Base-by-base conservation (phyloP, 495 filamentous ascomycete genomes). In the Hypoxylon fragiforme region DNA sequence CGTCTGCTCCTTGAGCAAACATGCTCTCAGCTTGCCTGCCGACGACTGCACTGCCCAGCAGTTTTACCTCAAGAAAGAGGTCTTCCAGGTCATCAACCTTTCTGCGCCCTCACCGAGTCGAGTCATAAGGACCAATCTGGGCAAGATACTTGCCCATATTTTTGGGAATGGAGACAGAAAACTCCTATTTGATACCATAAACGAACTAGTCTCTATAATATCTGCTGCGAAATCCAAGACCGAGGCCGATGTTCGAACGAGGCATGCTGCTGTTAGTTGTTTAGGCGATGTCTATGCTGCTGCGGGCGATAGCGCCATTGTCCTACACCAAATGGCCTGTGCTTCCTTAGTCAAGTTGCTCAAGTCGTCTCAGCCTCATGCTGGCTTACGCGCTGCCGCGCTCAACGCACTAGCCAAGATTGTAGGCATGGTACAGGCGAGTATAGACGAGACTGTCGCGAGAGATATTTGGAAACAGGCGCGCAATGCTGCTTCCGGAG, bases 381-480 rank as follows among this genome's bases (percentile, higher is more conserved):
- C 88, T 3, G 92, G 91, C 0, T 73, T 95, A 19, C 83, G 91
- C 30, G 88, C 86, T n/a, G 82, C 88, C 7, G 80, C 94, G n/a
- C 92, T 91, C 67, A 81, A 78, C 43, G 82, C 91, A 2, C 67
- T 96, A 14, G 87, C 85, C 41, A 92, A 92, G 71, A 80, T 95
- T 2, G 74, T 84, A 7, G 77, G 74, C 37, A 90, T 90, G 63
- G 80, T 96, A 18, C 80, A 78, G 16, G 75, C 79, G 1, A 90
- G 90, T 57, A 73, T 91, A 47, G 94, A 99, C 58, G 94, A 99
- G 68, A 75, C 71, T 46, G 79, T 89, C n/a, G 88, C 87, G 8
- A 83, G 90, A 60, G 92, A 97, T 65, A 83, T 91, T 20, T 97
- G 92, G 94, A 99, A 96, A 69, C 87, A 90, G 62, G 86, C 88